A percentile compares a stretch with the other conserved stretches of the same genome.
Conservation (phyloP, 163 green algal genomes). For the Chlorella variabilis region DNA sequence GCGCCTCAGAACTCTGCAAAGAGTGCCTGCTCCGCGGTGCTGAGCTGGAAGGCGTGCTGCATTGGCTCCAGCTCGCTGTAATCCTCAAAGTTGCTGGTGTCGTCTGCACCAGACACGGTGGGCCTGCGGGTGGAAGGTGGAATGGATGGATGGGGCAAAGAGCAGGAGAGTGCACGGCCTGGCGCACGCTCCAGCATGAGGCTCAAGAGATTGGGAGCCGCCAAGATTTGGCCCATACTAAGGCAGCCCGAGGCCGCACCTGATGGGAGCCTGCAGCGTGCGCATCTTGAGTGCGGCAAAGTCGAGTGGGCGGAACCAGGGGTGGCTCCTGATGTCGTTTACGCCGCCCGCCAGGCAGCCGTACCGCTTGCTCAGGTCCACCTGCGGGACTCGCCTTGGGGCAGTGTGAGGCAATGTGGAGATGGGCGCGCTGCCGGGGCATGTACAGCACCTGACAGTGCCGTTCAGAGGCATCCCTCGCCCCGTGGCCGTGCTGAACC, state of each 20-base stretch:
- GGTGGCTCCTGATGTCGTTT: conserved; percentile 70
- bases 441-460: too few species aligned
- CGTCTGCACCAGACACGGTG: conserved; percentile 51
- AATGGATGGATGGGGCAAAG: too few species aligned
- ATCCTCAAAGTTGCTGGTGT: conserved; percentile 75
- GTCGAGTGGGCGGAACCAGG: conserved; percentile 73
- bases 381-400: conserved; percentile 18
- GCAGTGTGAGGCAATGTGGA: too few species aligned
- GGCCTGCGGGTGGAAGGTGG: conserved; percentile 45
- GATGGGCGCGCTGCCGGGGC: too few species aligned
- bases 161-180: too few species aligned
- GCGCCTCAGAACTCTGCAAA: conserved; percentile 72
- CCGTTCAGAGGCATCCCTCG: too few species aligned
- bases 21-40: conserved; percentile 59
- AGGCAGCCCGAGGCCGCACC: conserved; percentile 29
- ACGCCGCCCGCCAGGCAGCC: conserved; percentile 60
- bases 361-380: conserved; percentile 58
- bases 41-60: conserved; percentile 57
- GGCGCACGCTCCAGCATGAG: too few species aligned
- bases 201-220: too few species aligned
- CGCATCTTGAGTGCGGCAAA: conserved; percentile 45
- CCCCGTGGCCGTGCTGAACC: too few species aligned
- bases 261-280: conserved; percentile 51
- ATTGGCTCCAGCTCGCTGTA: conserved; percentile 67
- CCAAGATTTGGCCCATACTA: too few species aligned